Base-by-base conservation (phyloP, 2,329 filamentous ascomycete genomes). In the Colletotrichum higginsianum region DNA sequence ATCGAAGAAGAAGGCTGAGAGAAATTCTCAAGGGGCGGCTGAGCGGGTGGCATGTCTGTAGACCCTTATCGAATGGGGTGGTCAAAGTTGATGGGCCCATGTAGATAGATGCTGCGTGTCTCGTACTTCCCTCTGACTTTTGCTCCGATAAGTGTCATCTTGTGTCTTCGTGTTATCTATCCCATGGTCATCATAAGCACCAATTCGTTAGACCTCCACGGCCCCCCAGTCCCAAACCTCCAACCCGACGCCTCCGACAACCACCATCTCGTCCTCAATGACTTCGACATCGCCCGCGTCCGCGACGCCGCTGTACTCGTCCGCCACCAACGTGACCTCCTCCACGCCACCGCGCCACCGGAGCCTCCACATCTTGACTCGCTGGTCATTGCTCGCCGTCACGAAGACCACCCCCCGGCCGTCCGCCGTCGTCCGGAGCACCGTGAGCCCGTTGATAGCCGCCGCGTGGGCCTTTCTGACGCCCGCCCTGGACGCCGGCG, bases 381-480 rank as follows among this genome's bases (percentile, higher is more conserved):
- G 82, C 80, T 92, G 90, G 78, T 92, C 90, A 73, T 90, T 92
- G 77, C 90, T 88, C 42, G 84, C 82, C 11, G 82, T 88, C 38
- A 86, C 82, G 18, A 75, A 55, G n/a, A 69, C 72, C 67, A 26
- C 61, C 66, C 38, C 57, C 8, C 42, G 62, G 72, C 72, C 18
- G 35, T 15, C 38, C 30, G 74, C 56, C 15, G 66, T 68, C 5
- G 67, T 74, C 11, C 74, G 75, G 15, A 85, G 64, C 21, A 88
- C 76, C 4, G 79, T 80, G 1, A 89, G 75, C 0, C 88, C 89
- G 21, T 92, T 95, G 55, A 95, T 84, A 2, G 93, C 92, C 1
- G 93, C 92, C 0, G 91, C 90, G 77, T 96, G 94, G 0, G 93
- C 92, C 2, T 86, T 85, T 30, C 84, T 83, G 2, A 92, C 80